These are phyloP conservation scores for Dillenia suffruticosa DNA, from an alignment of 164 flowering plant species.

Conservation along the genomic window DNA sequence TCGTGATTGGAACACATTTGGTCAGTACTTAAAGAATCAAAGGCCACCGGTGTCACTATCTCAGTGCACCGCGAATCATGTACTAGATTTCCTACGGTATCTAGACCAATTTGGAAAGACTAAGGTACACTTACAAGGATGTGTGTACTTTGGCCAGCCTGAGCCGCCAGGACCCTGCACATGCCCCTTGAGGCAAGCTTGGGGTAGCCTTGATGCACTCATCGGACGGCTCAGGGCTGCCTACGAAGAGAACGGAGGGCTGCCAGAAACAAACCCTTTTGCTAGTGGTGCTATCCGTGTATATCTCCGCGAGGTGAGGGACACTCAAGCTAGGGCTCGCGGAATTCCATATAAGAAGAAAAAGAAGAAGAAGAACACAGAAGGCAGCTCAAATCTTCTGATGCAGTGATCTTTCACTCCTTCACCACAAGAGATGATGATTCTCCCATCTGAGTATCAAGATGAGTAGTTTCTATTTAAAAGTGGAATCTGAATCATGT, in stretches of 20 bases:
- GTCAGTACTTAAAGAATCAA: conserved; percentile 56
- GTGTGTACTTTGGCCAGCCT: conserved; percentile 52
- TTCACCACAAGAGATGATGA: conserved; percentile 6
- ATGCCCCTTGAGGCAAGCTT: conserved; percentile 58
- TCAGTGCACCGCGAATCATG: conserved; percentile 47
- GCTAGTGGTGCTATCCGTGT: conserved; percentile 49
- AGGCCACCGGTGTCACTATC: conserved; percentile 43
- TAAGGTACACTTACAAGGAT: conserved; percentile 53
- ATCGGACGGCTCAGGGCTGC: conserved; percentile 64
- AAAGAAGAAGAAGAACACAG: conserved; percentile 36
- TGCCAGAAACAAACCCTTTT: conserved; percentile 52
- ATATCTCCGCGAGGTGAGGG: conserved; percentile 49
- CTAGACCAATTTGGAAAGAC: conserved; percentile 63
- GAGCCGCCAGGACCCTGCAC: conserved; percentile 59
- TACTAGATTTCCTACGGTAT: conserved; percentile 50
- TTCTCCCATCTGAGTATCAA: not conserved
- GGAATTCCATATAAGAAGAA: conserved; percentile 59
- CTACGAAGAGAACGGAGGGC: conserved; percentile 54
- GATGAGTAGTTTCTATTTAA: not conserved
- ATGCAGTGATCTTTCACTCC: not conserved
- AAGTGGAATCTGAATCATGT: not conserved
- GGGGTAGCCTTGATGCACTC: conserved; percentile 64
- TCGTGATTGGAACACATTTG: conserved; percentile 60
- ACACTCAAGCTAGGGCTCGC: conserved; percentile 51
- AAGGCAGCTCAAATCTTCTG: conserved; percentile 9